Evolutionary conservation across 2,329 filamentous ascomycete genomes (phyloP), one percentile per base, ranked within the genome.

Genomic region (Rhinocladiella similis): DNA sequence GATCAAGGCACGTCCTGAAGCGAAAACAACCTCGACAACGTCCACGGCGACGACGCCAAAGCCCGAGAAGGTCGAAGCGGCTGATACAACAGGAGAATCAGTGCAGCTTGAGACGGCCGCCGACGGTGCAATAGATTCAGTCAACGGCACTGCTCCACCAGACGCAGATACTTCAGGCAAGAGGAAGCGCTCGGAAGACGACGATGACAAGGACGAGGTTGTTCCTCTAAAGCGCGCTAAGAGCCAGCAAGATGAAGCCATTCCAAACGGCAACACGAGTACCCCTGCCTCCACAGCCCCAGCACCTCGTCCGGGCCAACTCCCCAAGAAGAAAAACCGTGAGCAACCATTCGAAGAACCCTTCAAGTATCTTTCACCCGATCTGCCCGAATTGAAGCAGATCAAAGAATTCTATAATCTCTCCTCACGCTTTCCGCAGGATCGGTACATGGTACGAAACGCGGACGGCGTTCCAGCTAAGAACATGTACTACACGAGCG

Each of bases 371-470:
- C 82, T 99, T 39, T 50, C 55, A 4, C 53, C 62, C 2, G 81
- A 87, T 22, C 90, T 97, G 70, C 77, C 85, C 2, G 90, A 94
- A 57, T 86, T 99, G 52, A 72, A 85, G 60, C 80, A 82, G 53
- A 93, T 99, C 68, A 88, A 86, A 67, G 73, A 83, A 2, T 97
- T 97, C 76, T 99, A 97, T 77, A 81, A 88, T 51, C 80, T 97
- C 61, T 92, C 90, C 0, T 73, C 85, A 0, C 86, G 88, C 47
- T 99, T 99, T 78, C 94, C 94, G 0, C 81, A 86, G 19, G 89
- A 96, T 72, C 87, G 93, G 54, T 99, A 94, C 78, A 90, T 99
- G 86, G 94, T 99, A 50, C 89, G 94, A 67, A 99, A 99, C 75
- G 90, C 90, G 22, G 82, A 87, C 60, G 94, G 91, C 47, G 85